These are phyloP conservation scores for Aciculosporium take DNA, from an alignment of 2,329 filamentous ascomycete species.

Conservation along the genomic window DNA sequence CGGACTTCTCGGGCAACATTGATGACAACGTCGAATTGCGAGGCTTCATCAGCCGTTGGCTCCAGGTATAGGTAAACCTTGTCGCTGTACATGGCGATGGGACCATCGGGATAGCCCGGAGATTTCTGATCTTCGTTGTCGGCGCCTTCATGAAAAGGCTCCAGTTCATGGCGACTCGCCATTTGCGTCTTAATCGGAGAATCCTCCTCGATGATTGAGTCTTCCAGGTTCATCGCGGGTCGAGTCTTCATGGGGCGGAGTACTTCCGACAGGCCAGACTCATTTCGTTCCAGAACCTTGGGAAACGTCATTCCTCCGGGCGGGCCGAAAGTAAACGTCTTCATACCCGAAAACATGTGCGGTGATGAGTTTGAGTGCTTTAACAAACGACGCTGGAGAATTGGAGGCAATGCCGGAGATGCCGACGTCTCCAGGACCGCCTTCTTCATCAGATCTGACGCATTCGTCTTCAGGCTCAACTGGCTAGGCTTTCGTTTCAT, in stretches of 20 bases:
- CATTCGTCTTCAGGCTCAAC: conserved; percentile 60
- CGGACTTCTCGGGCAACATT: conserved; percentile 73
- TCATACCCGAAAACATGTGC: conserved; percentile 46
- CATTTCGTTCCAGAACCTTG: conserved; percentile 43
- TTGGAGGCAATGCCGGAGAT: conserved; percentile 41
- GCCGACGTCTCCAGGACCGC: conserved; percentile 39
- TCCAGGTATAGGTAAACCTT: conserved; percentile 69
- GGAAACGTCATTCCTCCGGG: conserved; percentile 50
- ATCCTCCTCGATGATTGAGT: conserved; percentile 38
- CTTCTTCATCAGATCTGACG: conserved; percentile 37
- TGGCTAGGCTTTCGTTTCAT: conserved; percentile 65
- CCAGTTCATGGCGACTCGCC: conserved; percentile 39
- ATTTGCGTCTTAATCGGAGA: conserved; percentile 47
- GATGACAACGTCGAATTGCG: conserved; percentile 67
- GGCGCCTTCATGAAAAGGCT: conserved; percentile 50
- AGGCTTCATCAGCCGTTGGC: conserved; percentile 62
- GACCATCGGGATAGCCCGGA: conserved; percentile 68
- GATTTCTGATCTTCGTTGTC: conserved; percentile 69
- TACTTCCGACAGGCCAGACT: conserved; percentile 45
- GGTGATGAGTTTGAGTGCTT: conserved; percentile 57
- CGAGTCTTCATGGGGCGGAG: conserved; percentile 36
- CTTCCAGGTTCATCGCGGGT: conserved; percentile 22
- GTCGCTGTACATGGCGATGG: conserved; percentile 67
- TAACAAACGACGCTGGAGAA: conserved; percentile 46
- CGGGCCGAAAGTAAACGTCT: conserved; percentile 46